phyloP scores from a whole-genome alignment of 176 grass and related monocot genomes.

The Canna indica region DNA sequence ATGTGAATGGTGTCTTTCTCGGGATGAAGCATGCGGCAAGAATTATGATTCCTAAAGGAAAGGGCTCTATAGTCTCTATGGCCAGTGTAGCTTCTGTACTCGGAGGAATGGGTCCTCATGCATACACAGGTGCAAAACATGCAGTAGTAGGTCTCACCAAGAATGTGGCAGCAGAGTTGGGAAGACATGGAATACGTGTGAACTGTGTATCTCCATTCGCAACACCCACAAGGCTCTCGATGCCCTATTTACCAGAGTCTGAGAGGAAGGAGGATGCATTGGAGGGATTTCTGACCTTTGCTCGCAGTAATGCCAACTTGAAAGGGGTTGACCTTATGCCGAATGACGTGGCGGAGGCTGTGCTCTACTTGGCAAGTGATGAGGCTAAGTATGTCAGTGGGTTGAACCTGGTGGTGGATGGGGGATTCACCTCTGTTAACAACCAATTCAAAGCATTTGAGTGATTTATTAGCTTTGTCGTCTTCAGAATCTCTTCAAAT shows the following conservation, averaged over 20 bases:
- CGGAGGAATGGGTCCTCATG: slow-evolving; percentile 54
- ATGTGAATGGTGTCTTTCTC: slow-evolving; percentile 56
- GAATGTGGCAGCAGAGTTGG: slow-evolving; percentile 58
- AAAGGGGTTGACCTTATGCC: slow-evolving; percentile 47
- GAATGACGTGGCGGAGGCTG: slow-evolving; percentile 44
- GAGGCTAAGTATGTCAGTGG: slow-evolving; percentile 33
- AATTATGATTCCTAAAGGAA: slow-evolving; percentile 52
- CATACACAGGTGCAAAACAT: slow-evolving; percentile 64
- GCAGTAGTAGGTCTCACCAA: slow-evolving; percentile 68
- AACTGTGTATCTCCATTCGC: slow-evolving; percentile 79
- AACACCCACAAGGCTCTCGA: slow-evolving; percentile 38
- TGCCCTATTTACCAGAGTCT: slow-evolving; percentile 38
- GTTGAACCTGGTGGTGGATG: slow-evolving; percentile 38
- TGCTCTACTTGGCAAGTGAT: slow-evolving; percentile 32
- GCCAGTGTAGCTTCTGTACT: slow-evolving; percentile 44
- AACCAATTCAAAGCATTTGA: not conserved
- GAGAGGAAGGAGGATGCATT: slow-evolving; percentile 20
- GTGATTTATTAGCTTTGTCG: no score
- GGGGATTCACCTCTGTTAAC: slow-evolving; percentile 13
- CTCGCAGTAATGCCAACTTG: slow-evolving; percentile 47
- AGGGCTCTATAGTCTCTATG: slow-evolving; percentile 59
- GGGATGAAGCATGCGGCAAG: slow-evolving; percentile 87
- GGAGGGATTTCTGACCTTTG: slow-evolving; percentile 34
- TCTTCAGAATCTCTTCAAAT: no score
- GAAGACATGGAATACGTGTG: slow-evolving; percentile 67